These are phyloP conservation scores for Erigeron canadensis DNA, from an alignment of 129 eudicot genomes.

Conservation along the genomic window DNA sequence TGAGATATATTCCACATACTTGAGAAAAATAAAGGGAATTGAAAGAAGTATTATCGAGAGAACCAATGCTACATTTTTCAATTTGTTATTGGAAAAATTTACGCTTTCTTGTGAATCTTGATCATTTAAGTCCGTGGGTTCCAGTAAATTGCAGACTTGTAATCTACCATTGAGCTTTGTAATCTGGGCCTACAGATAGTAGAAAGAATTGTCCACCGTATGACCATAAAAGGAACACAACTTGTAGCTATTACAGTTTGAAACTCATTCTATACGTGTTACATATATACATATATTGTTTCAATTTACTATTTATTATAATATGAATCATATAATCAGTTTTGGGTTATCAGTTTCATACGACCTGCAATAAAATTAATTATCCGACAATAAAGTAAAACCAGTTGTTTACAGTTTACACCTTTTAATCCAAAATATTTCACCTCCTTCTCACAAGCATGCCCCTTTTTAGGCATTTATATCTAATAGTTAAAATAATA, in stretches of 20 bases:
- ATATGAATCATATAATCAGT: neutral
- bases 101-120: slow-evolving; percentile 26
- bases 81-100: slow-evolving; percentile 38
- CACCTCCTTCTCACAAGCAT: neutral
- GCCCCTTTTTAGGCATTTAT: too few relatives aligned
- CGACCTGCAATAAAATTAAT: neutral
- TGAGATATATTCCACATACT: slow-evolving; percentile 65
- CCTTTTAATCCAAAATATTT: neutral
- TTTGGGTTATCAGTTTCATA: neutral
- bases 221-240: slow-evolving; percentile 1
- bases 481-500: too few relatives aligned
- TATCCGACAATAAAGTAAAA: neutral
- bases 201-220: neutral
- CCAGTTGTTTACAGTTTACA: neutral
- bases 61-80: slow-evolving; percentile 56
- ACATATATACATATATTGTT: neutral
- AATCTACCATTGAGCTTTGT: slow-evolving; percentile 52
- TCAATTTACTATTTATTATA: neutral
- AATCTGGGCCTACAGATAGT: slow-evolving; percentile 47
- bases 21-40: slow-evolving; percentile 62
- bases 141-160: slow-evolving; percentile 45
- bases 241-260: neutral
- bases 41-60: slow-evolving; percentile 58
- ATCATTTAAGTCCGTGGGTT: slow-evolving; percentile 35
- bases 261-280: neutral